These are phyloP conservation scores for Ajuga chamaepitys DNA, from an alignment of 257 asterid species.

Conservation along the genomic window DNA sequence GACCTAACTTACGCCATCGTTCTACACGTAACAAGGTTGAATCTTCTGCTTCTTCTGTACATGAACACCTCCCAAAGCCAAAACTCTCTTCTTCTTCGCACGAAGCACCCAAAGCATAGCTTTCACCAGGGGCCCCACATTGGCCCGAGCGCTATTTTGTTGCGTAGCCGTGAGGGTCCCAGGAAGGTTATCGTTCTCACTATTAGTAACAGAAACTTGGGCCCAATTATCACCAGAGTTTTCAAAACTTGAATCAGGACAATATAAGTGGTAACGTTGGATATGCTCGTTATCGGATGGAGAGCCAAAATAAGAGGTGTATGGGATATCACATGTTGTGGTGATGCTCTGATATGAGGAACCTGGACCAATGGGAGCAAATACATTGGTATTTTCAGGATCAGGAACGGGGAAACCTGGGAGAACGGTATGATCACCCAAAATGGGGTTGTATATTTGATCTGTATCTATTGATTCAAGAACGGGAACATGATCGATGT, in stretches of 20 bases:
- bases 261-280: background rate
- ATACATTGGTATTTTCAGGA: background rate
- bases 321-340: background rate
- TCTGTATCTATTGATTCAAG: background rate
- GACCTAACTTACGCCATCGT: too few species aligned
- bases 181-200: background rate
- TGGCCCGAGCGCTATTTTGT: slow-evolving; percentile 8
- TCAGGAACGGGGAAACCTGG: background rate
- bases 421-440: background rate
- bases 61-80: slow-evolving; percentile 2
- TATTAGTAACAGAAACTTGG: background rate
- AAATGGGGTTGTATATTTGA: background rate
- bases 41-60: slow-evolving; percentile 20
- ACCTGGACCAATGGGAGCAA: background rate
- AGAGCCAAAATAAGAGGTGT: background rate
- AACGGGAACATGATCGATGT: background rate
- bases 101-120: slow-evolving; percentile 16
- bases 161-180: background rate
- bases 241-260: background rate
- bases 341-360: background rate
- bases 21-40: background rate
- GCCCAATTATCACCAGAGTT: background rate
- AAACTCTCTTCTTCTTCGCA: slow-evolving; percentile 13
- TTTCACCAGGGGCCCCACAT: background rate
- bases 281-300: background rate